phyloP scores from a whole-genome alignment of 768 basidiomycete species.

The Crassisporium funariophilum region DNA sequence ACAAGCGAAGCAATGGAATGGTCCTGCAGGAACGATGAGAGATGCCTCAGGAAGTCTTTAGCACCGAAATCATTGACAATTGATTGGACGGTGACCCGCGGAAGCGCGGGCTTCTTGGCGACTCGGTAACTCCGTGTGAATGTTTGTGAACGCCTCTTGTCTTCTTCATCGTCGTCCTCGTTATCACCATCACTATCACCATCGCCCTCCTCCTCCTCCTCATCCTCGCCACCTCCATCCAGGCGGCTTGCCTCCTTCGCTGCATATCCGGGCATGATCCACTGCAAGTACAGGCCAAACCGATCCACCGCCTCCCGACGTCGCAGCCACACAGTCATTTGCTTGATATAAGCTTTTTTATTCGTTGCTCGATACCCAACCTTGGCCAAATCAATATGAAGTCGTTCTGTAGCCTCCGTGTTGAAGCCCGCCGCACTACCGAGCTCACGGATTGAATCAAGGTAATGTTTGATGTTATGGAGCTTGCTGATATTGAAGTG shows the following conservation, averaged over 20 bases:
- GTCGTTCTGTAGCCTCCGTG: conserved; percentile 35
- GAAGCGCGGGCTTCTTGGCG: conserved; percentile 14
- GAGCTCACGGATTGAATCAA: conserved; percentile 24
- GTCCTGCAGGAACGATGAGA: conserved; percentile 6
- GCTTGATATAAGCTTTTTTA: conserved; percentile 27
- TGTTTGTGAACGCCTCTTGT: neutral
- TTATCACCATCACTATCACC: neutral
- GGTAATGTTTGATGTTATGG: conserved; percentile 35
- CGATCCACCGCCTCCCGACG: conserved; percentile 35
- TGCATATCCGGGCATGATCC: conserved; percentile 19
- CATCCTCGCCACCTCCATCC: neutral
- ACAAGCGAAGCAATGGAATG: neutral
- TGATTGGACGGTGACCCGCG: neutral
- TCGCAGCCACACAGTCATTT: conserved; percentile 42
- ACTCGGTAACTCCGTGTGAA: conserved; percentile 1
- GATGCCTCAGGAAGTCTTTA: neutral
- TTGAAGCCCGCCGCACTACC: conserved; percentile 36
- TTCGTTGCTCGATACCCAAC: conserved; percentile 30
- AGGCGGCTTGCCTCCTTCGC: neutral
- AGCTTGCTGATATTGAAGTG: conserved; percentile 45
- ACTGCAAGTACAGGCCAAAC: conserved; percentile 27
- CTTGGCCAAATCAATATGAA: conserved; percentile 49
- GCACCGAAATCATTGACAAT: conserved; percentile 13
- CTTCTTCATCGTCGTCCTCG: conserved; percentile 2
- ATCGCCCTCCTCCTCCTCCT: neutral